Base-by-base conservation (phyloP, 176 grass and related monocot species). In the Tuctoria greenei region DNA sequence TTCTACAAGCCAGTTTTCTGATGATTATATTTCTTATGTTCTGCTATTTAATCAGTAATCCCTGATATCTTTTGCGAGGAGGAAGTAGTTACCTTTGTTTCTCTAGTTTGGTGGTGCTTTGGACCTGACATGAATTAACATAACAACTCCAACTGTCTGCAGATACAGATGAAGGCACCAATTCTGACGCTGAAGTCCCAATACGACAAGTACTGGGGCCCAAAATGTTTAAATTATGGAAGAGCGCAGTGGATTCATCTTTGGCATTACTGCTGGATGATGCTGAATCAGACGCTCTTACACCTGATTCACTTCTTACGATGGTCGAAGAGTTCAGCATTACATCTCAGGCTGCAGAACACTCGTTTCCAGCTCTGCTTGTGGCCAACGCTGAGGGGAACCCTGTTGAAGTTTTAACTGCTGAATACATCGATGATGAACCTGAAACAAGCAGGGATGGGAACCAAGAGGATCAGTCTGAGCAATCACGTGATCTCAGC, bases 221-320 rank as follows among this genome's bases (percentile, higher is more conserved):
- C 40, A 98, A 77, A 62, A 88, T 98, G 82, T 75, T 98, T 63
- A 86, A 81, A 73, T 65, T 92, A 40, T 92, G 86, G 88, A 90
- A 77, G 49, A 44, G 56, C 63, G 95, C 95, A 36, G 71, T 98
- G 10, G 87, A 92, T 39, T 90, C 91, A 20, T 85, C 77, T 37
- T 75, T 94, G 64, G 95, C 95, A 42, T 74, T 94, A 18, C 54
- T 83, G 66, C 68, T 98, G 64, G 84, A 98, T 77, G 82, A 86
- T 6, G 66, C 61, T 26, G 84, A 93, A 79, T 57, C 83, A 51
- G 51, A 69, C 39, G 58, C 51, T 36, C 82, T 98, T 24, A 83
- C 82, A 56, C 91, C 91, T 49, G 88, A 98, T 84, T 88, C 61
- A 10, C 95, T 98, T 76, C 84, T 94, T 52, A 40, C 73, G 23